Evolutionary conservation across 768 basidiomycete species (phyloP).

Genomic region (Sarcomyxa edulis): DNA sequence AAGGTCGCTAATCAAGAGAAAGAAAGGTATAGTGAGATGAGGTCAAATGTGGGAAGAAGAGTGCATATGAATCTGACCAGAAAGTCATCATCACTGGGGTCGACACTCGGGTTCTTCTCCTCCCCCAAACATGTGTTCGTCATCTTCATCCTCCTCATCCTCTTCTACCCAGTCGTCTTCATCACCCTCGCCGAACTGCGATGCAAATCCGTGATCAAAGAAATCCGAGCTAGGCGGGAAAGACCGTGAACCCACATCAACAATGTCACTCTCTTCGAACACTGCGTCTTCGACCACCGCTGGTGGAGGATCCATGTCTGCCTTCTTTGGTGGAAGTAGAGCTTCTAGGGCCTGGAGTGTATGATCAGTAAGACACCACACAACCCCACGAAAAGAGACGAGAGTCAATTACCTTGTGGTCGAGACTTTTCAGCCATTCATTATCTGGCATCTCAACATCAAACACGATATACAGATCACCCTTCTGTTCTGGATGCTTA

Average conservation of each 20-base stretch:
- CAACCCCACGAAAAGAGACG: too few relatives aligned
- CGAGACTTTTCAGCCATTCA: slow-evolving; percentile 67
- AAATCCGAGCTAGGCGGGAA: slow-evolving; percentile 69
- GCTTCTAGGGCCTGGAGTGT: slow-evolving; percentile 51
- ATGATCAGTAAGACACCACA: background rate
- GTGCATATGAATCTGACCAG: too few relatives aligned
- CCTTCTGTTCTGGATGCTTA: slow-evolving; percentile 60
- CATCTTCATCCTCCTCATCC: slow-evolving; percentile 54
- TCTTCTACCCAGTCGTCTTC: slow-evolving; percentile 70
- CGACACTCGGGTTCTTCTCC: slow-evolving; percentile 52
- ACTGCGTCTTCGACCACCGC: slow-evolving; percentile 63
- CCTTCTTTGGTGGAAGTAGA: slow-evolving; percentile 74
- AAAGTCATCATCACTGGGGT: slow-evolving; percentile 57
- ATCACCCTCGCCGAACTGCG: slow-evolving; percentile 71
- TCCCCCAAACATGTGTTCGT: slow-evolving; percentile 20
- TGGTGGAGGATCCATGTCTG: slow-evolving; percentile 66
- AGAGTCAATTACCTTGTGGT: slow-evolving; percentile 46
- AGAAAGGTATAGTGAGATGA: too few relatives aligned
- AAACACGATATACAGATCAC: slow-evolving; percentile 79
- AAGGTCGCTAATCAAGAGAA: too few relatives aligned
- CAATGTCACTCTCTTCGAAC: slow-evolving; percentile 74
- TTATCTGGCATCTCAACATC: slow-evolving; percentile 85
- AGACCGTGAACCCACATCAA: slow-evolving; percentile 79
- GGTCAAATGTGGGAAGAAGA: too few relatives aligned
- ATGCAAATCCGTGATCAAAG: slow-evolving; percentile 71